phyloP scores from a whole-genome alignment of 2,329 filamentous ascomycete species.

The Colletotrichum higginsianum region DNA sequence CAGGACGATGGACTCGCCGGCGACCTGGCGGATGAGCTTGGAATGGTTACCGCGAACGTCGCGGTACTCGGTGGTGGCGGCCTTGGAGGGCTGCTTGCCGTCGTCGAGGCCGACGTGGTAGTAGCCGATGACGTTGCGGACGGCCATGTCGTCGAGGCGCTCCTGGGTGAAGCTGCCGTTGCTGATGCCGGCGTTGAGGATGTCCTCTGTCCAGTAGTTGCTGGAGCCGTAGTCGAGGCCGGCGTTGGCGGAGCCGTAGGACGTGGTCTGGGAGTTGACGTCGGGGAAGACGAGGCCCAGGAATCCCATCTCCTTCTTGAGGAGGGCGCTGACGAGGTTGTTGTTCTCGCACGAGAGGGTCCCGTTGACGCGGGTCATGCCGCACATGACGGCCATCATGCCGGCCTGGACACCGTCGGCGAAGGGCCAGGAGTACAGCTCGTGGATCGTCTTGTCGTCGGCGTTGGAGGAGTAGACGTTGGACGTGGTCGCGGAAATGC shows the following conservation, averaged over 20 bases:
- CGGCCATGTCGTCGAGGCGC: slow-evolving; percentile 69
- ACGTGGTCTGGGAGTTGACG: slow-evolving; percentile 69
- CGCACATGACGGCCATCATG: slow-evolving; percentile 71
- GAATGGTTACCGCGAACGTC: slow-evolving; percentile 37
- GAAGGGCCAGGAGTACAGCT: slow-evolving; percentile 57
- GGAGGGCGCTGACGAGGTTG: slow-evolving; percentile 3
- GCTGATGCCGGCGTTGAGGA: slow-evolving; percentile 65
- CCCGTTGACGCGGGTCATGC: slow-evolving; percentile 70
- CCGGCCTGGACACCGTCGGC: slow-evolving; percentile 63
- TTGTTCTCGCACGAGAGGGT: slow-evolving; percentile 25
- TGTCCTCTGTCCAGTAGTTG: slow-evolving; percentile 61
- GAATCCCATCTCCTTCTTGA: slow-evolving; percentile 30
- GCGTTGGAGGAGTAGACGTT: slow-evolving; percentile 66
- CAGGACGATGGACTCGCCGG: slow-evolving; percentile 75
- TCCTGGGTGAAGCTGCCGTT: slow-evolving; percentile 70
- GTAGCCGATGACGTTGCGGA: slow-evolving; percentile 72
- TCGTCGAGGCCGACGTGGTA: slow-evolving; percentile 67
- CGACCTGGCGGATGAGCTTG: slow-evolving; percentile 34
- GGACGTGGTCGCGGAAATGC: slow-evolving; percentile 68
- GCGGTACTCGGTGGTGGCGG: slow-evolving; percentile 63
- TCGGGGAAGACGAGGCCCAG: slow-evolving; percentile 27
- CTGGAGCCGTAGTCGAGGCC: slow-evolving; percentile 71
- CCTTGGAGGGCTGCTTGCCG: slow-evolving; percentile 70
- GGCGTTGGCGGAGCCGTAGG: slow-evolving; percentile 61
- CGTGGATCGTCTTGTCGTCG: slow-evolving; percentile 50